phyloP scores from a whole-genome alignment of 148 eudicot species.

The Agrostemma githago region DNA sequence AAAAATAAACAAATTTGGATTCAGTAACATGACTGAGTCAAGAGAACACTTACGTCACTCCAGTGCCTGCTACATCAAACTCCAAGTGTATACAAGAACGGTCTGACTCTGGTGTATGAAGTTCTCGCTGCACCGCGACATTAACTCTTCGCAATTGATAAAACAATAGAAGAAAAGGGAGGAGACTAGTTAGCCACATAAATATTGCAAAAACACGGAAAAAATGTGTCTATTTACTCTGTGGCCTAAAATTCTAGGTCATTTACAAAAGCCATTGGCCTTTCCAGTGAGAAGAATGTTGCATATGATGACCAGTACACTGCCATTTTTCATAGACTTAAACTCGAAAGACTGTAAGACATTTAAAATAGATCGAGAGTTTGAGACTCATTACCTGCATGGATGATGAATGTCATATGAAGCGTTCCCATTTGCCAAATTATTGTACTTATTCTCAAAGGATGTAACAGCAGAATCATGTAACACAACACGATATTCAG shows the following conservation, averaged over 20 bases:
- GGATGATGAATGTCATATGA: conserved; percentile 84
- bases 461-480: conserved; percentile 40
- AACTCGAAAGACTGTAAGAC: not conserved
- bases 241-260: not conserved
- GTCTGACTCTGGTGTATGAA: conserved; percentile 75
- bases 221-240: not conserved
- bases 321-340: not conserved
- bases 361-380: not conserved
- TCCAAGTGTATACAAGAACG: conserved; percentile 96
- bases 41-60: conserved; percentile 47
- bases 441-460: conserved; percentile 30
- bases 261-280: not conserved
- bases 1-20: not conserved
- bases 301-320: not conserved
- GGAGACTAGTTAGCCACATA: conserved; percentile 3
- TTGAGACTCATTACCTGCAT: conserved; percentile 56
- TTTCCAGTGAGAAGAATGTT: not conserved
- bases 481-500: conserved; percentile 63
- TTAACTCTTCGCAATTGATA: conserved; percentile 39
- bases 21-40: not conserved
- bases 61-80: conserved; percentile 64
- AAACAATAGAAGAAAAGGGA: conserved; percentile 13
- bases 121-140: conserved; percentile 75
- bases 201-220: not conserved
- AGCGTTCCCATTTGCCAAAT: conserved; percentile 51